Evolutionary conservation across 2,329 filamentous ascomycete species (phyloP).

Genomic region (Neophaeococcomyces aloes): DNA sequence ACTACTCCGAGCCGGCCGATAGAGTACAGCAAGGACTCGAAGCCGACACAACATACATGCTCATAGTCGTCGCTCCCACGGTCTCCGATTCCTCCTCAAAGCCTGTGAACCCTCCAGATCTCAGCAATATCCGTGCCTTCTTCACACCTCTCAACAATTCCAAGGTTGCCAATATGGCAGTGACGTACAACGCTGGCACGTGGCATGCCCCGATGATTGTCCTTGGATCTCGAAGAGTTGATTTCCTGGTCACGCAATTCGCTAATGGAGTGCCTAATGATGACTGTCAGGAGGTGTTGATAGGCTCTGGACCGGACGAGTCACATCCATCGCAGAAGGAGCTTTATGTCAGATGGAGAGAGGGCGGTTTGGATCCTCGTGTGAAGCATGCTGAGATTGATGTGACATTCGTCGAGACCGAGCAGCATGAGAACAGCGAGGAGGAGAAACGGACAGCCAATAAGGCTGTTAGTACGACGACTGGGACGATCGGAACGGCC

Average conservation of each 20-base stretch:
- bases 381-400: neutral
- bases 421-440: neutral
- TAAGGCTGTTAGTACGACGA: neutral
- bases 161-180: constrained; percentile 50
- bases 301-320: constrained; percentile 30
- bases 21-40: constrained; percentile 15
- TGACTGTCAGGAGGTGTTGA: constrained; percentile 72
- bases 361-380: neutral
- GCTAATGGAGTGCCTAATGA: constrained; percentile 70
- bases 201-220: constrained; percentile 98
- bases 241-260: constrained; percentile 85
- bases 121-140: constrained; percentile 62
- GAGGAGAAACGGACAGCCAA: neutral
- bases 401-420: constrained; percentile 1
- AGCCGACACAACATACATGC: constrained; percentile 41
- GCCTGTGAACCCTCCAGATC: constrained; percentile 54
- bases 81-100: constrained; percentile 31
- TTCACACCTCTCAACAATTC: constrained; percentile 45
- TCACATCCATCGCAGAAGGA: neutral
- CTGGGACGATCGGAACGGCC: neutral
- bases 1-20: constrained; percentile 30
- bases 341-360: neutral
- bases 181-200: constrained; percentile 83
- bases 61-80: constrained; percentile 82
- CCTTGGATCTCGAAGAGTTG: constrained; percentile 57